phyloP scores from a whole-genome alignment of 2,329 filamentous ascomycete species.

The Penicillium sp. region DNA sequence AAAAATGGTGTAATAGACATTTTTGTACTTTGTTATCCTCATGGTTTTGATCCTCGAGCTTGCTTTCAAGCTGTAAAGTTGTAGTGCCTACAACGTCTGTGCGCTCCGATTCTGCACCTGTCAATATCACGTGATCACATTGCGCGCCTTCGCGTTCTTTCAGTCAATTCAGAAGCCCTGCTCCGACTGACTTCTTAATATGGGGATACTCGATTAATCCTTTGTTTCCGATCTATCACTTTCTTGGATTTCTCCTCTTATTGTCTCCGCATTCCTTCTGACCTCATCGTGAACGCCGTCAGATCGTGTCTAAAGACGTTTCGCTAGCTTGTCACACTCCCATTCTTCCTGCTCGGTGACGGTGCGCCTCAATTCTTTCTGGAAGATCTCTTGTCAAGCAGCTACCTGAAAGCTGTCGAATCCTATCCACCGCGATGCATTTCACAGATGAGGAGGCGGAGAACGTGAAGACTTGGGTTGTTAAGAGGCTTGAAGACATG shows the following conservation, averaged over 20 bases:
- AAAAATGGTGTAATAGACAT: neutral
- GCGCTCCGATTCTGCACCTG: neutral
- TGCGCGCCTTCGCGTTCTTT: conserved; percentile 28
- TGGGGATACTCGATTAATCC: neutral
- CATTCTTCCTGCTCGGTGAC: conserved; percentile 17
- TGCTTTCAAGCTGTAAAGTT: neutral
- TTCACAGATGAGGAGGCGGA: conserved; percentile 57
- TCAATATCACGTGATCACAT: conserved; percentile 22
- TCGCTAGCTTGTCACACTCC: conserved; percentile 17
- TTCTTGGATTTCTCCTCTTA: neutral
- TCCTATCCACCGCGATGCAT: conserved; percentile 48
- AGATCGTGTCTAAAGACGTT: neutral
- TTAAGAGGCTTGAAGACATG: conserved; percentile 62
- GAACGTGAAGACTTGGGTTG: conserved; percentile 61
- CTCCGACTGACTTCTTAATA: neutral
- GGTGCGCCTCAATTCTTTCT: neutral
- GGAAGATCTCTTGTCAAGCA: neutral
- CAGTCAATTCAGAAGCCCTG: conserved; percentile 13
- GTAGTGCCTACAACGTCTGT: neutral
- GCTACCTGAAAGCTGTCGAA: neutral
- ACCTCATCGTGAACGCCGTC: neutral
- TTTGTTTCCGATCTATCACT: neutral
- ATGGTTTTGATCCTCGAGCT: neutral
- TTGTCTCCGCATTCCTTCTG: neutral
- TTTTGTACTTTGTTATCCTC: neutral